Evolutionary conservation across 2,329 filamentous ascomycete species (phyloP).

Genomic region (Sphaceloma murrayae): DNA sequence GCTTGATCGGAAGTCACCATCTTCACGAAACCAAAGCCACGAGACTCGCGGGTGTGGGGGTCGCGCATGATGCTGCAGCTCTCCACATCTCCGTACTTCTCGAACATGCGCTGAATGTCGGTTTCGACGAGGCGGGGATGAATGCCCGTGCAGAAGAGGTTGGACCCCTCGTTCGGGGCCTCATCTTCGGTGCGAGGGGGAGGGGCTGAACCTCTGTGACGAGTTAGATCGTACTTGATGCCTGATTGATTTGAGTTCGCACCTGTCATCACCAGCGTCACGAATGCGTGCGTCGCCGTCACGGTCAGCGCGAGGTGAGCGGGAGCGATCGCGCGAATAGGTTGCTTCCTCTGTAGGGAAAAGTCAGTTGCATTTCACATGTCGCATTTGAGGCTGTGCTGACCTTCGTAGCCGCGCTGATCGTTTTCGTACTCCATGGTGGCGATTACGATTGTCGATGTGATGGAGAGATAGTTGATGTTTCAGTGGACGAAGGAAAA

Average conservation of each 20-base stretch:
- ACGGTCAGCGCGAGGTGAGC: constrained; percentile 50
- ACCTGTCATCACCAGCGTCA: constrained; percentile 42
- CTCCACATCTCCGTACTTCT: constrained; percentile 97
- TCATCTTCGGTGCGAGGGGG: constrained; percentile 53
- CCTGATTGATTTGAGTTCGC: too few species aligned
- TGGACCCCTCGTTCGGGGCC: constrained; percentile 85
- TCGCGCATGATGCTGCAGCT: constrained; percentile 99
- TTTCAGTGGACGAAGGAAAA: too few species aligned
- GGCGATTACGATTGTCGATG: constrained; percentile 16
- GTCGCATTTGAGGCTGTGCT: constrained; percentile 24
- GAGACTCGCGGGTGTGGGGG: constrained; percentile 95
- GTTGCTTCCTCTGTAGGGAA: constrained; percentile 47
- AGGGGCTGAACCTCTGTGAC: constrained; percentile 39
- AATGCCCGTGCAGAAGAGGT: constrained; percentile 97
- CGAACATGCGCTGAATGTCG: constrained; percentile 89
- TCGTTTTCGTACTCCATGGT: constrained; percentile 59
- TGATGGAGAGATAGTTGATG: constrained; percentile 15
- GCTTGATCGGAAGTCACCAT: constrained; percentile 94
- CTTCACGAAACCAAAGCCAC: constrained; percentile 98
- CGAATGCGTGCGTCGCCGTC: constrained; percentile 50
- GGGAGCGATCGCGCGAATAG: constrained; percentile 57
- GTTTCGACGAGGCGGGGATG: constrained; percentile 83
- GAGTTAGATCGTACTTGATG: not conserved
- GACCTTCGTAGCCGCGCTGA: constrained; percentile 57
- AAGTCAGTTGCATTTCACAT: constrained; percentile 14